Conservation (phyloP, 495 filamentous ascomycete species). For the Neurospora sublineolata region DNA sequence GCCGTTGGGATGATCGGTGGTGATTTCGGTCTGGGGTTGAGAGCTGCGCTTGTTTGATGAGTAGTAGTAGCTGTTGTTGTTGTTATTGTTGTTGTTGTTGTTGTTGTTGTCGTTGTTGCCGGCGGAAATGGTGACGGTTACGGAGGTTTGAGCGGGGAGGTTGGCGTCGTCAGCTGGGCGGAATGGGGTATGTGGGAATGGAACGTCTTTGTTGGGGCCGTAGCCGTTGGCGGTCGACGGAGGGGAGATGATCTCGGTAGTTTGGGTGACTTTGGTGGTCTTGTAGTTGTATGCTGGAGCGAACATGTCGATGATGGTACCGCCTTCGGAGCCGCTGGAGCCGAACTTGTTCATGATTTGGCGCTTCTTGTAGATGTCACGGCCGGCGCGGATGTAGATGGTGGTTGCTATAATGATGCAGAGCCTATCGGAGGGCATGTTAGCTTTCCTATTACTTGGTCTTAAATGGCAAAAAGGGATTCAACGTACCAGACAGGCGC, state of each 20-base stretch:
- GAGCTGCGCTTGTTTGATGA: background rate
- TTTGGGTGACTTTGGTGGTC: constrained; percentile 49
- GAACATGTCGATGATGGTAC: constrained; percentile 24
- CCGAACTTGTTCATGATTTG: constrained; percentile 35
- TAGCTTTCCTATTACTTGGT: background rate
- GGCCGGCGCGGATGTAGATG: constrained; percentile 65
- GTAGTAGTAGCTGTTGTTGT: constrained; percentile 7
- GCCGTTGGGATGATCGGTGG: constrained; percentile 4
- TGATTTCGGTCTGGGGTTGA: constrained; percentile 9
- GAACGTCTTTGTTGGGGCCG: background rate
- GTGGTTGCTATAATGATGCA: constrained; percentile 55
- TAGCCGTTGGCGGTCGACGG: constrained; percentile 12
- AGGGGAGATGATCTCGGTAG: constrained; percentile 25
- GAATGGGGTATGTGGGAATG: constrained; percentile 1
- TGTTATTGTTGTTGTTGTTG: constrained; percentile 8
- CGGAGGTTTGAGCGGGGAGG: constrained; percentile 6
- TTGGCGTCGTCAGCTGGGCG: constrained; percentile 11
- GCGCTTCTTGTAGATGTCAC: constrained; percentile 52
- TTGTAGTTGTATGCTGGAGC: constrained; percentile 29
- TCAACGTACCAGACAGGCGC: constrained; percentile 60
- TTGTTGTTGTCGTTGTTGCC: constrained; percentile 13
- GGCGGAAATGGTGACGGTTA: constrained; percentile 42
- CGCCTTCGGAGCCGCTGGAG: constrained; percentile 4
- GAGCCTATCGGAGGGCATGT: constrained; percentile 27
- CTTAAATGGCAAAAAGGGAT: background rate